These are phyloP conservation scores for Xylaria venustula DNA, from an alignment of 495 filamentous ascomycete genomes.

Conservation along the genomic window DNA sequence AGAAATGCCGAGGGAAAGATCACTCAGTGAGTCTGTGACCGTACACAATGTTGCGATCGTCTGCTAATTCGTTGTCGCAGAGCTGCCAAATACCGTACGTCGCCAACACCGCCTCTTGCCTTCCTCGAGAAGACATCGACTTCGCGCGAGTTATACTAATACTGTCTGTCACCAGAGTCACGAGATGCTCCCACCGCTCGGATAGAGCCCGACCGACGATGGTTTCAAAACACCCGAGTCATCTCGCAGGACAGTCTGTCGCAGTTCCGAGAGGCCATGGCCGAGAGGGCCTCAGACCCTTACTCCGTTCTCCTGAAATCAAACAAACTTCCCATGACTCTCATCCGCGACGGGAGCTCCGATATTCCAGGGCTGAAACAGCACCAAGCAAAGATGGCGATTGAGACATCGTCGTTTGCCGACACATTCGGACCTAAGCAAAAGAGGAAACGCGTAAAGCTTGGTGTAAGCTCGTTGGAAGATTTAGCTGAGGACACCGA, in stretches of 20 bases:
- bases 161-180: slow-evolving; percentile 38
- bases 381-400: slow-evolving; percentile 90
- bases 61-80: not conserved
- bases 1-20: slow-evolving; percentile 73
- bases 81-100: slow-evolving; percentile 69
- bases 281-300: slow-evolving; percentile 83
- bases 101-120: too few species aligned
- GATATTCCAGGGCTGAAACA: slow-evolving; percentile 75
- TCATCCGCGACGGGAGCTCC: slow-evolving; percentile 65
- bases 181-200: slow-evolving; percentile 72
- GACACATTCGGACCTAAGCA: slow-evolving; percentile 93
- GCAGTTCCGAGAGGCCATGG: slow-evolving; percentile 91
- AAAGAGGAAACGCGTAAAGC: slow-evolving; percentile 86
- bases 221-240: slow-evolving; percentile 60
- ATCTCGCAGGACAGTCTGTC: slow-evolving; percentile 57
- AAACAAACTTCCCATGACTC: slow-evolving; percentile 85
- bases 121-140: too few species aligned
- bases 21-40: slow-evolving; percentile 45
- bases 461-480: slow-evolving; percentile 73
- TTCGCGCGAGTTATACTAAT: slow-evolving; percentile 29
- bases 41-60: too few species aligned
- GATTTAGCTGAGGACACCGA: slow-evolving; percentile 78
- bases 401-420: slow-evolving; percentile 81
- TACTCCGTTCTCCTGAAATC: slow-evolving; percentile 89
- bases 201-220: slow-evolving; percentile 90